Evolutionary conservation across 2,329 filamentous ascomycete species (phyloP).

Genomic region (Alternaria brassicae): DNA sequence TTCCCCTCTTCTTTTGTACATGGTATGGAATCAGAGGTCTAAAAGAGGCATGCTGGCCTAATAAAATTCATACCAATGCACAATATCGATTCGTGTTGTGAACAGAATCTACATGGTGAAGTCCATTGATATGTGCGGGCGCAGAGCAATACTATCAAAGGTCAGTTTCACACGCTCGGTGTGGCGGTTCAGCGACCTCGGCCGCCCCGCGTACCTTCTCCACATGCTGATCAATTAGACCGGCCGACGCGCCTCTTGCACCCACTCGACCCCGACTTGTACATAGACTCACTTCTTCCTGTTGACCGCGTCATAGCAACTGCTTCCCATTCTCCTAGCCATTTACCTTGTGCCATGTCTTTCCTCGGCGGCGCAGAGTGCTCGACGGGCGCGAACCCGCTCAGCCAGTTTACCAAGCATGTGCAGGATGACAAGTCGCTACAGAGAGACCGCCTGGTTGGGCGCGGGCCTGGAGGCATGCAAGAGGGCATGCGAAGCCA

Average conservation of each 20-base stretch:
- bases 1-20: slow-evolving; percentile 34
- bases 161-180: slow-evolving; percentile 9
- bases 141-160: not conserved
- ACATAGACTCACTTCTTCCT: slow-evolving; percentile 6
- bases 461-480: slow-evolving; percentile 72
- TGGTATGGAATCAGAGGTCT: slow-evolving; percentile 13
- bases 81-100: not conserved
- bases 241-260: slow-evolving; percentile 11
- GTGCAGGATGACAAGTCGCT: slow-evolving; percentile 95
- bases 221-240: slow-evolving; percentile 33
- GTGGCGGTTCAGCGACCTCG: slow-evolving; percentile 22
- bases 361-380: slow-evolving; percentile 96
- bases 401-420: slow-evolving; percentile 97
- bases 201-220: slow-evolving; percentile 25
- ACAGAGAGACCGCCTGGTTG: slow-evolving; percentile 86
- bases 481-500: slow-evolving; percentile 80
- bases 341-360: slow-evolving; percentile 69
- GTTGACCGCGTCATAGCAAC: slow-evolving; percentile 6
- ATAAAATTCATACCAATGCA: slow-evolving; percentile 9
- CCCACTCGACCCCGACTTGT: slow-evolving; percentile 8
- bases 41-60: slow-evolving; percentile 15
- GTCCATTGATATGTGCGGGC: not conserved
- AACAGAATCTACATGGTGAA: not conserved
- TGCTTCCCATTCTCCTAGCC: not conserved
- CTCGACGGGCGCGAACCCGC: slow-evolving; percentile 92